Conservation (phyloP, 169 alveolate species). For the Eimeria tenella region DNA sequence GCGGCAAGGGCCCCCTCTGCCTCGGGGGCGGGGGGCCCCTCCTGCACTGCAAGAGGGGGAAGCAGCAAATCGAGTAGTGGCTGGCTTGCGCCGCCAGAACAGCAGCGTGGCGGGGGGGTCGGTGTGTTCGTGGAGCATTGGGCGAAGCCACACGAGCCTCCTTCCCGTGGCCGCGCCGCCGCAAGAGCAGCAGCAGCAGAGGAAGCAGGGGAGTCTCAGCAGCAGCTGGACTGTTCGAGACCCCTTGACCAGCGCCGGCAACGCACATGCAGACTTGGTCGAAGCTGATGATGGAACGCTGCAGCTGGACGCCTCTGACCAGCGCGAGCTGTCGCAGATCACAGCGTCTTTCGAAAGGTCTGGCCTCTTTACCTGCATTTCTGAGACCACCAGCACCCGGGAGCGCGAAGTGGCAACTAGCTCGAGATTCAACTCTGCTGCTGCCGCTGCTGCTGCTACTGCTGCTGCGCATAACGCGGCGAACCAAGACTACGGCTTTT, state of each 20-base stretch:
- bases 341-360: conserved; percentile 37
- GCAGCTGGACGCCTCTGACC: conserved; percentile 70
- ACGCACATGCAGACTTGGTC: conserved; percentile 21
- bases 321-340: conserved; percentile 27
- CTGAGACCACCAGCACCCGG: neutral
- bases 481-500: neutral
- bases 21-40: conserved; percentile 13
- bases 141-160: neutral
- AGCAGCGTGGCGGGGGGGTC: neutral
- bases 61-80: neutral
- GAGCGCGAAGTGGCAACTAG: neutral
- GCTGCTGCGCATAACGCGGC: neutral
- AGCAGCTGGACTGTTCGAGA: conserved; percentile 73
- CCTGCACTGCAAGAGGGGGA: neutral
- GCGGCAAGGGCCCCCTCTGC: conserved; percentile 68
- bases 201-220: conserved; percentile 15
- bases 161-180: neutral
- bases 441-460: neutral
- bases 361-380: conserved; percentile 23
- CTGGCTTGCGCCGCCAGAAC: conserved; percentile 1
- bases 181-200: conserved; percentile 10
- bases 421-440: neutral
- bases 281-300: conserved; percentile 30
- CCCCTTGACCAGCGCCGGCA: conserved; percentile 59
- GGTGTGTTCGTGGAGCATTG: conserved; percentile 17